Evolutionary conservation across 2,329 filamentous ascomycete species (phyloP).

Genomic region (Emmonsiellopsis sp.): DNA sequence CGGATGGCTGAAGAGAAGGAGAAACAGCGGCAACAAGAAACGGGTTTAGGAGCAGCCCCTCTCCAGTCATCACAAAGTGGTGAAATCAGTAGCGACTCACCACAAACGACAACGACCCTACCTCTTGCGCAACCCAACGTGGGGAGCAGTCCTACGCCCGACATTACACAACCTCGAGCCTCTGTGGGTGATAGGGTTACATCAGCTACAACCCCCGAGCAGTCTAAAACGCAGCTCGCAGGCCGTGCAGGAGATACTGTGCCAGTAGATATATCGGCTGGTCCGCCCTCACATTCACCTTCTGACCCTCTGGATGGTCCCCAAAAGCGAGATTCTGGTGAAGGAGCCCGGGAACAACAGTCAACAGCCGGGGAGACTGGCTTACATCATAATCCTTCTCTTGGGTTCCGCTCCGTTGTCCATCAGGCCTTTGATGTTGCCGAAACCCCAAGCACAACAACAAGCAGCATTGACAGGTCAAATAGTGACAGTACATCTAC

Average conservation of each 20-base stretch:
- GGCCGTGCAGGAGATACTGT: no score
- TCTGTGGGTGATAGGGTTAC: conserved; percentile 32
- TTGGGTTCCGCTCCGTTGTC: conserved; percentile 52
- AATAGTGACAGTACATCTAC: conserved; percentile 54
- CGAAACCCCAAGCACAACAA: conserved; percentile 46
- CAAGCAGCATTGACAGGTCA: conserved; percentile 47
- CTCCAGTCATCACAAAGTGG: conserved; percentile 9
- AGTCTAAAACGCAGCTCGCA: conserved; percentile 1
- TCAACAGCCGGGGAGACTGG: conserved; percentile 17
- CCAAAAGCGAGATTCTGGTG: not conserved
- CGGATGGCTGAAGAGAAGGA: conserved; percentile 59
- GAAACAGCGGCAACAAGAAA: conserved; percentile 48
- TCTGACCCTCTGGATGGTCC: no score
- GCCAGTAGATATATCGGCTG: no score
- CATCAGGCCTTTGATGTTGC: conserved; percentile 56
- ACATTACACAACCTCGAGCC: conserved; percentile 2
- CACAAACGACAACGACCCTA: no score
- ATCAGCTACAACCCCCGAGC: conserved; percentile 42
- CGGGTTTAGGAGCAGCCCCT: conserved; percentile 14
- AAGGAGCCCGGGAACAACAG: conserved; percentile 10
- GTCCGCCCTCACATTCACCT: no score
- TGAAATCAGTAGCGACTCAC: no score
- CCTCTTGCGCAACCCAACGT: not conserved
- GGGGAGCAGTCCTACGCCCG: conserved; percentile 6
- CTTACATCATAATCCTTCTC: conserved; percentile 45